These are phyloP conservation scores for Ceratocystis colombiana DNA, from an alignment of 2,329 filamentous ascomycete genomes.

Conservation along the genomic window DNA sequence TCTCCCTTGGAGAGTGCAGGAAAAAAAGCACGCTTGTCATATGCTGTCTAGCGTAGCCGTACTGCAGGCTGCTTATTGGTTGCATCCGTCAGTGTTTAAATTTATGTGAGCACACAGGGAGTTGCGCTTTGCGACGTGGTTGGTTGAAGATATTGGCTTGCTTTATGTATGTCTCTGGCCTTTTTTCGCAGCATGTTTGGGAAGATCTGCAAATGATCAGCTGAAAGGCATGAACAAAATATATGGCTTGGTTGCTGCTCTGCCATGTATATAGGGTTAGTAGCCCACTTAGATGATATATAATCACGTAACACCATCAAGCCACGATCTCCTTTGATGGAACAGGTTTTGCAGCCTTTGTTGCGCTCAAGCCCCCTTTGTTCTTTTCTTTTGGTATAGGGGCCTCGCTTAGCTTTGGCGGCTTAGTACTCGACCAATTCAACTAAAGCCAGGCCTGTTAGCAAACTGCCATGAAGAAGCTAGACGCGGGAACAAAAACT, in stretches of 20 bases:
- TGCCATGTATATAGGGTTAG: background rate
- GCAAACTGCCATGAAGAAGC: background rate
- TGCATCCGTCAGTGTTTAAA: background rate
- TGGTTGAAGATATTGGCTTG: background rate
- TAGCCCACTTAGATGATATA: background rate
- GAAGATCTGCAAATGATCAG: background rate
- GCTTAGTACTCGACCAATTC: background rate
- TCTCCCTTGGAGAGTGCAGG: background rate
- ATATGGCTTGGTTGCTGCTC: background rate
- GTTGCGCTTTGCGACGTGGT: background rate
- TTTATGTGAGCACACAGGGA: background rate
- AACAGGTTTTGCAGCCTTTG: background rate
- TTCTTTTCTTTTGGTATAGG: background rate
- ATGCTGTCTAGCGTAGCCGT: background rate
- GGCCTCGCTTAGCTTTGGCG: background rate
- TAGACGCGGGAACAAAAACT: background rate
- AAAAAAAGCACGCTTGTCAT: background rate
- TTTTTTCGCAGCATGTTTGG: background rate
- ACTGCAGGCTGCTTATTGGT: background rate
- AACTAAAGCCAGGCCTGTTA: constrained; percentile 1
- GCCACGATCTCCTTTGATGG: background rate
- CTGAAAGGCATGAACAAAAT: background rate
- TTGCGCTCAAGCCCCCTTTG: background rate
- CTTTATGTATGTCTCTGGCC: background rate
- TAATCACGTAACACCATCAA: background rate